Conservation (phyloP, 345 rosid species). For the Populus euphratica region DNA sequence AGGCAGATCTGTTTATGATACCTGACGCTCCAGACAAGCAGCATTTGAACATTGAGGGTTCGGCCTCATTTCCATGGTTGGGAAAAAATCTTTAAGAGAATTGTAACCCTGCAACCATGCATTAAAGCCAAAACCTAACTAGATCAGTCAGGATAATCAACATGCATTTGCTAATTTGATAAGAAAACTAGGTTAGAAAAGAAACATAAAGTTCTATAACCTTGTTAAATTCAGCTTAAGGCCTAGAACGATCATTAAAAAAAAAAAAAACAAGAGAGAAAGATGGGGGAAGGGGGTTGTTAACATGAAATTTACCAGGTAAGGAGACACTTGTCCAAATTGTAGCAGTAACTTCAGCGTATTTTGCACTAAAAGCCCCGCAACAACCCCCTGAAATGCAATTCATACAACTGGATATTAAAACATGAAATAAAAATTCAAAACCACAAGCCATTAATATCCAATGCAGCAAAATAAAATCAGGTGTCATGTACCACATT, state of each 20-base stretch:
- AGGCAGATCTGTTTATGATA: constrained; percentile 23
- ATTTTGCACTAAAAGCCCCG: constrained; percentile 89
- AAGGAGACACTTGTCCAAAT: constrained; percentile 85
- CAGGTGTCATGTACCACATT: not conserved
- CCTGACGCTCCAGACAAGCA: constrained; percentile 92
- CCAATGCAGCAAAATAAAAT: not conserved
- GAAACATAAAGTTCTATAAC: not conserved
- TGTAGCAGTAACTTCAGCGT: constrained; percentile 77
- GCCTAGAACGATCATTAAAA: not conserved
- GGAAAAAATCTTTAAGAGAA: constrained; percentile 92
- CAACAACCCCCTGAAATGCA: constrained; percentile 82
- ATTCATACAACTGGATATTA: constrained; percentile 10
- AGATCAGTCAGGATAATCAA: constrained; percentile 4
- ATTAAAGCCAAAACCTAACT: constrained; percentile 12
- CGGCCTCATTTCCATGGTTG: constrained; percentile 94
- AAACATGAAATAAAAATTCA: not conserved
- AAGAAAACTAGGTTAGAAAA: not conserved
- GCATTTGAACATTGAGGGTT: constrained; percentile 90
- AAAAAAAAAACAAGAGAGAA: not conserved
- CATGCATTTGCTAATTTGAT: not conserved
- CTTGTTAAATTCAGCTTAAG: not conserved
- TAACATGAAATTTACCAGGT: constrained; percentile 54
- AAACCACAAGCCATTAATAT: not conserved
- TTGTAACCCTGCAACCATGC: constrained; percentile 69
- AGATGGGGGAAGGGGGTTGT: not conserved